Base-by-base conservation (phyloP, 139 green algal genomes). In the Nannochloris sp. region DNA sequence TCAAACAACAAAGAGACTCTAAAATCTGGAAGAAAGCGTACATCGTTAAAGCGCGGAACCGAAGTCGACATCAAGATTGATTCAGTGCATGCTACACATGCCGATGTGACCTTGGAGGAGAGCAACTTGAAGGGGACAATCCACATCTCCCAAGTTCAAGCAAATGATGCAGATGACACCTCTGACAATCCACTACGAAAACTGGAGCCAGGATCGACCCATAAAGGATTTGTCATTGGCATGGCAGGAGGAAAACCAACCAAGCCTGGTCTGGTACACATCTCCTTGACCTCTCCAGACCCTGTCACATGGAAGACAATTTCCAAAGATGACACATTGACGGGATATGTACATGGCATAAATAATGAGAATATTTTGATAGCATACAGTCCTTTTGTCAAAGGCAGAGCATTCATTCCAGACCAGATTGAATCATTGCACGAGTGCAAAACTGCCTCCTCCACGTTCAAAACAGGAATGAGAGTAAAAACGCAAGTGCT, bases 61-160 rank as follows among this genome's bases (percentile, higher is more conserved):
- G 3, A 64, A 84, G 3, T 61, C 48, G 9, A 58, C 23, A 73
- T 50, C 15, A 73, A 56, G 5, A 80, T 94, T 7, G 63, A 60
- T 4, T 67, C 71, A 5, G 61, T 84, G 24, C 68, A 84, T 24
- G 40, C 62, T 3, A 34, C 72, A 55, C 64, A 82, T 24, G 70
- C 70, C 25, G 69, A 81, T 6, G 51, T 87, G 16, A 46, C 51
- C 19, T 55, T 87, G 60, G 66, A 66, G 19, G 34, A 25, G 11
- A 64, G 64, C 55, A 50, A 69, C 23, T 11, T 49, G 51, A 21
- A 60, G 1, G 84, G 78, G 3, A 44, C 83, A 3, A 40, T 94
- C 5, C 80, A 90, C 67, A 67, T 88, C 11, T 81, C 75, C 5
- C 74, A 91, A 57, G 69, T 80, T 19, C 43, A 37, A 10, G 67